phyloP scores from a whole-genome alignment of 495 filamentous ascomycete species.

The Aspergillus baeticus region DNA sequence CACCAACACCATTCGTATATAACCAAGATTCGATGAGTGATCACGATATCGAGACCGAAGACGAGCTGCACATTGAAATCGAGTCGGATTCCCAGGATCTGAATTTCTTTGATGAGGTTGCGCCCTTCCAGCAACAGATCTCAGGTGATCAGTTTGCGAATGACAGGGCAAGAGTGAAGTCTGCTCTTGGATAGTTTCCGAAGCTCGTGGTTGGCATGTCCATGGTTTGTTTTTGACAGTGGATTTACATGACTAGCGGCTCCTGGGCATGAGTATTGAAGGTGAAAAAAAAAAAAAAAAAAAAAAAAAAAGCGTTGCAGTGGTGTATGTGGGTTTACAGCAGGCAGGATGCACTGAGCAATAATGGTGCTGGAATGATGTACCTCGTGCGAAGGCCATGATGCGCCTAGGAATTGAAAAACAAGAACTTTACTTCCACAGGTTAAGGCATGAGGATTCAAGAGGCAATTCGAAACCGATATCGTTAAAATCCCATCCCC shows the following conservation, averaged over 20 bases:
- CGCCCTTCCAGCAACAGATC: not conserved
- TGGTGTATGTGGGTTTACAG: too few species aligned
- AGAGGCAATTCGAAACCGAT: not conserved
- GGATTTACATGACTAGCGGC: too few species aligned
- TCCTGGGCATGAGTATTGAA: too few species aligned
- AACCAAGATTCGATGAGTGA: too few species aligned
- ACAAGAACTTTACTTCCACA: too few species aligned
- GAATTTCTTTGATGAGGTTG: not conserved
- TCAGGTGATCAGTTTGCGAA: conserved; percentile 1
- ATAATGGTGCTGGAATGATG: too few species aligned
- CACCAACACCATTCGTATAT: not conserved
- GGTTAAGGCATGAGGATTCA: not conserved
- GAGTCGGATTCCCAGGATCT: not conserved
- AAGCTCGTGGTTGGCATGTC: too few species aligned
- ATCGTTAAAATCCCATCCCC: not conserved
- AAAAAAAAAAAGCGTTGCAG: not conserved
- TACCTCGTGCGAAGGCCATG: too few species aligned
- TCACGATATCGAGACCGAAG: not conserved
- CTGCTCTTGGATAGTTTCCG: not conserved
- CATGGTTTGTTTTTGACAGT: too few species aligned
- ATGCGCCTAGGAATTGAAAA: too few species aligned
- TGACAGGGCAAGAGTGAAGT: conserved; percentile 7
- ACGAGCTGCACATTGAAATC: not conserved
- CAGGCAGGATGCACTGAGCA: too few species aligned
- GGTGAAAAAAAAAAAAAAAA: not conserved